phyloP scores from a whole-genome alignment of 345 rosid genomes.

The Eucalyptus decipiens region DNA sequence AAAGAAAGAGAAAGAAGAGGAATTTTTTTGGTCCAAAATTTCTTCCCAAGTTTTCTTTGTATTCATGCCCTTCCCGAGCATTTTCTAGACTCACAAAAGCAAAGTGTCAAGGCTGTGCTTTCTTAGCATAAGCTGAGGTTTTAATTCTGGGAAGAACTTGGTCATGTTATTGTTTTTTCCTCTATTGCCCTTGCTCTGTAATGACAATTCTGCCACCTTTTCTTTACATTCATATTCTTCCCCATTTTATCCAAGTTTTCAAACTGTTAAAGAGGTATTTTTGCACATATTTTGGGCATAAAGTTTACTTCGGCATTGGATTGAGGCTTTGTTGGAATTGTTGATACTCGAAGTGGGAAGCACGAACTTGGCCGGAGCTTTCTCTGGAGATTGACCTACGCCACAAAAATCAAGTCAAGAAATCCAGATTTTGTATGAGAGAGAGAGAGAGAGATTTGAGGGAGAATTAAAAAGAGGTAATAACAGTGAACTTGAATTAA shows the following conservation, averaged over 20 bases:
- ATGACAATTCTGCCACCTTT: background rate
- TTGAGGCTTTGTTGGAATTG: background rate
- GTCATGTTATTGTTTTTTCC: background rate
- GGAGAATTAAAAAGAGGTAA: background rate
- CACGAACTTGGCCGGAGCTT: background rate
- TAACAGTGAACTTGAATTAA: no score
- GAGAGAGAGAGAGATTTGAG: no score
- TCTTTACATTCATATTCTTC: background rate
- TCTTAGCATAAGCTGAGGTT: background rate
- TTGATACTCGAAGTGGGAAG: background rate
- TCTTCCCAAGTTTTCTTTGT: background rate
- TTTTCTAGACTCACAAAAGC: background rate
- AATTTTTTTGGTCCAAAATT: background rate
- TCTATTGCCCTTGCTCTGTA: background rate
- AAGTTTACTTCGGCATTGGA: background rate
- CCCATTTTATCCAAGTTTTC: background rate
- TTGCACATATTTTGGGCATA: background rate
- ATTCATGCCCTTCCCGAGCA: background rate
- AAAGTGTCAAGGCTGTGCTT: background rate
- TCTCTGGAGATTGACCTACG: background rate
- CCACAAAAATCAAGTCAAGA: background rate
- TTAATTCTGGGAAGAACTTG: background rate
- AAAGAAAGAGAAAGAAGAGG: fast-evolving
- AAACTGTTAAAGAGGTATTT: background rate
- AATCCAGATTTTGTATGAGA: no score